Conservation (phyloP, 352 stramenopile genomes). For the Globisporangium barbulae region DNA sequence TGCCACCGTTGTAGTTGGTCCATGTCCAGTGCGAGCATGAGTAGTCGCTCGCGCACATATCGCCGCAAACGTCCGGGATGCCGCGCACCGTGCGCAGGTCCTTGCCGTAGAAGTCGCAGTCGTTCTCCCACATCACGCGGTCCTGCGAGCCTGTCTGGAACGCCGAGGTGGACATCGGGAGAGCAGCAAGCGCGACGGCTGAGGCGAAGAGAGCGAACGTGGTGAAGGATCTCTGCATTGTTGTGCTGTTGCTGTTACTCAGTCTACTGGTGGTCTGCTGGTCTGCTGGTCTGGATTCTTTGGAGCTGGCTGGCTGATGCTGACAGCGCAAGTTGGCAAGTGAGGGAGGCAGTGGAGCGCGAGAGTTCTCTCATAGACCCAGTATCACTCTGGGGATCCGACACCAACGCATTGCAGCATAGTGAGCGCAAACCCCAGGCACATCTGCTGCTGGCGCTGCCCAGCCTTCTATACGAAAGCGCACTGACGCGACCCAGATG, state of each 20-base stretch:
- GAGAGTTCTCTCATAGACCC: background rate
- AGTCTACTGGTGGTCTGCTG: background rate
- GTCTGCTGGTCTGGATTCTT: background rate
- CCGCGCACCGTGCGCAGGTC: slow-evolving; percentile 23
- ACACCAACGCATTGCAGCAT: background rate
- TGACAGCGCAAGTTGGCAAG: slow-evolving; percentile 1
- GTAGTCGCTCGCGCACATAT: slow-evolving; percentile 28
- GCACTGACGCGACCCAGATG: background rate
- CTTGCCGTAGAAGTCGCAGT: slow-evolving; percentile 40
- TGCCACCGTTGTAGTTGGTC: slow-evolving; percentile 48
- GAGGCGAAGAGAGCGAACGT: slow-evolving; percentile 14
- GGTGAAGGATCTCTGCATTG: slow-evolving; percentile 19
- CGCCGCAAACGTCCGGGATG: slow-evolving; percentile 35
- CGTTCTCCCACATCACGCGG: slow-evolving; percentile 43
- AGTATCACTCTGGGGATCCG: background rate
- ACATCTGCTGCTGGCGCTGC: background rate
- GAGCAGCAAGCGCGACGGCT: slow-evolving; percentile 2
- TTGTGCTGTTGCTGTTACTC: background rate
- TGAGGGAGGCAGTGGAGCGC: background rate
- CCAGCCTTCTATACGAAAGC: background rate
- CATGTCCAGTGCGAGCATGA: slow-evolving; percentile 63
- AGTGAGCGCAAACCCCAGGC: background rate
- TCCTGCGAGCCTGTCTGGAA: slow-evolving; percentile 33
- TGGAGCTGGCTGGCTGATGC: background rate
- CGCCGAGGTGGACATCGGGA: slow-evolving; percentile 1